Conservation (phyloP, 164 flowering plant species). For the Cinnamomum chago region DNA sequence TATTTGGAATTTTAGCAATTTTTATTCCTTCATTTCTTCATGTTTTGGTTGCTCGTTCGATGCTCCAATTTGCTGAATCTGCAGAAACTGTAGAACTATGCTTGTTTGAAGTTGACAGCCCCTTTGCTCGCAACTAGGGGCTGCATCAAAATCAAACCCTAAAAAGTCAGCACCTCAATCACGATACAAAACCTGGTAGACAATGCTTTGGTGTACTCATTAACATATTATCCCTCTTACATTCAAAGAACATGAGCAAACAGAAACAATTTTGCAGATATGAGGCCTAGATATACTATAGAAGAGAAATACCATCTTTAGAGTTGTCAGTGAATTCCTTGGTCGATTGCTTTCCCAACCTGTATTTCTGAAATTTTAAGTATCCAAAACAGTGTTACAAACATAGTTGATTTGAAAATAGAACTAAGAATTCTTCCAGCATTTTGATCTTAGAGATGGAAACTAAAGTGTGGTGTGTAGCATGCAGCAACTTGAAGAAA, state of each 20-base stretch:
- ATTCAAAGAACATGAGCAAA: background rate
- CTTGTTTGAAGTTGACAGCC: too few species aligned
- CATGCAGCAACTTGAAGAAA: background rate
- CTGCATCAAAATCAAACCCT: background rate
- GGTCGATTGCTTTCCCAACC: conserved; percentile 84
- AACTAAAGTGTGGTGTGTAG: background rate
- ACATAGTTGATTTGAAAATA: background rate
- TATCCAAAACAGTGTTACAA: background rate
- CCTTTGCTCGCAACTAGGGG: too few species aligned
- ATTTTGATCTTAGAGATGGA: background rate
- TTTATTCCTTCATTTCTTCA: too few species aligned
- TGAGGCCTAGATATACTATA: conserved; percentile 1
- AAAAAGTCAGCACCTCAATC: background rate
- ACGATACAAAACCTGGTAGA: background rate
- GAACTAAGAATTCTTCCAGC: background rate
- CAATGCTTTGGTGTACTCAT: background rate
- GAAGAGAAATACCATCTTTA: conserved; percentile 60
- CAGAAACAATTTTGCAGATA: background rate
- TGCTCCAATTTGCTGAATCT: too few species aligned
- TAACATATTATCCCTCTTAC: background rate
- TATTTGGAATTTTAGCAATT: too few species aligned
- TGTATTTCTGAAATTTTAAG: conserved; percentile 64
- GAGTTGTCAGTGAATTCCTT: conserved; percentile 75
- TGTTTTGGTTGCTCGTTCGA: too few species aligned
- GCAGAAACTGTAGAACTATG: background rate